These are phyloP conservation scores for Alternaria metachromatica DNA, from an alignment of 2,329 filamentous ascomycete genomes.

Conservation along the genomic window DNA sequence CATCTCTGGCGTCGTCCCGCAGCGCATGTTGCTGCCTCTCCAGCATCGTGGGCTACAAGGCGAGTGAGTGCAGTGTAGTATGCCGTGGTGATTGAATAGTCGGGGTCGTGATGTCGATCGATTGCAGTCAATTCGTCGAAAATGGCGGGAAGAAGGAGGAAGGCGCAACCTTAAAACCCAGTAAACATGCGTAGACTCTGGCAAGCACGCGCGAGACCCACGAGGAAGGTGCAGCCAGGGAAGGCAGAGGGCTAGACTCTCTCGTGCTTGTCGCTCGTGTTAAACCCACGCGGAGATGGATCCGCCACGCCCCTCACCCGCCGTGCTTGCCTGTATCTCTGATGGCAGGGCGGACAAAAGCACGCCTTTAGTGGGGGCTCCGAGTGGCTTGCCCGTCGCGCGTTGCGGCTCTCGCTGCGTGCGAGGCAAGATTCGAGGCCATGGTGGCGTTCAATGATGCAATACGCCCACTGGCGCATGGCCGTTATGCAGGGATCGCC, in stretches of 20 bases:
- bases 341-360: not conserved
- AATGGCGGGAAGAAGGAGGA: not conserved
- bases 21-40: constrained; percentile 9
- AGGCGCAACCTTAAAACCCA: constrained; percentile 8
- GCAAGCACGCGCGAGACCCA: constrained; percentile 17
- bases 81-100: not conserved
- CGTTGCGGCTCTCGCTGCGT: not conserved
- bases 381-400: not conserved
- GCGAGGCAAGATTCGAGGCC: constrained; percentile 6
- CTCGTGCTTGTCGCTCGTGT: constrained; percentile 5
- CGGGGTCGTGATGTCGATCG: not conserved
- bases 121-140: constrained; percentile 2
- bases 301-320: not conserved
- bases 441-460: constrained; percentile 14
- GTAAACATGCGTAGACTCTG: not conserved
- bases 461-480: constrained; percentile 1
- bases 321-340: not conserved
- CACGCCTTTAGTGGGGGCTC: constrained; percentile 5
- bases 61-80: not conserved
- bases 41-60: constrained; percentile 3
- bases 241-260: constrained; percentile 2
- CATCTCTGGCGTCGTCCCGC: constrained; percentile 8
- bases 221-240: constrained; percentile 11
- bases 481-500: constrained; percentile 2
- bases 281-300: constrained; percentile 11